Base-by-base conservation (phyloP, 768 basidiomycete species). In the Rhizopogon roseolus region DNA sequence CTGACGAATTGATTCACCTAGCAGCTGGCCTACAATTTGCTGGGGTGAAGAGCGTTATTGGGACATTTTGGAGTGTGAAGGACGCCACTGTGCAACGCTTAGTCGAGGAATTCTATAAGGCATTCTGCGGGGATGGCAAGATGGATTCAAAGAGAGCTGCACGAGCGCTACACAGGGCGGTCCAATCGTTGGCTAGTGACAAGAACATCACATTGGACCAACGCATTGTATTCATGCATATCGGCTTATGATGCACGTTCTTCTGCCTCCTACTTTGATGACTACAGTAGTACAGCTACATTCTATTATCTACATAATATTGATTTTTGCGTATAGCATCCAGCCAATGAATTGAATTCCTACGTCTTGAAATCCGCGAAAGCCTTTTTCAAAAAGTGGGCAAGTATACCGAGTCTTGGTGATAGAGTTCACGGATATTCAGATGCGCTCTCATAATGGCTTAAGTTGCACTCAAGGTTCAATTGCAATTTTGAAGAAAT, bases 1-100 rank as follows among this genome's bases (percentile, higher is more conserved):
- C 59, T 2, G 63, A 62, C 25, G 64, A 65, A 43, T 46, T 50
- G 8, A 42, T 63, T 9, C 64, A 65, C 45, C 53, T 63, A 14
- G 63, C 60, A 13, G 57, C 62, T 9, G 62, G 60, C 10, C 44
- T 65, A 59, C 54, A 60, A 34, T 49, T 59, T 14, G 54, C 57
- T 6, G 64, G 64, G 1, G 63, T 49, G 39, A 56, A 48, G 37
- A 59, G 63, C 44, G 63, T 61, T 10, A 41, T 64, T 11, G 63
- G 55, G 41, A 63, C 62, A n/a, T 49, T 63, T 52, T 65, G 64
- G 62, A 53, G 53, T 10, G 48, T 54, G 10, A 19, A 36, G 16
- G 48, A 54, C 19, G 28, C 34, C 10, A 39, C 42, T 22, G 48
- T 41, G 46, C 29, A 16, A 9, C 37, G 6, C 28, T 14, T 54